phyloP scores from a whole-genome alignment of 2,329 filamentous ascomycete species.

The Paecilomyces sp. region DNA sequence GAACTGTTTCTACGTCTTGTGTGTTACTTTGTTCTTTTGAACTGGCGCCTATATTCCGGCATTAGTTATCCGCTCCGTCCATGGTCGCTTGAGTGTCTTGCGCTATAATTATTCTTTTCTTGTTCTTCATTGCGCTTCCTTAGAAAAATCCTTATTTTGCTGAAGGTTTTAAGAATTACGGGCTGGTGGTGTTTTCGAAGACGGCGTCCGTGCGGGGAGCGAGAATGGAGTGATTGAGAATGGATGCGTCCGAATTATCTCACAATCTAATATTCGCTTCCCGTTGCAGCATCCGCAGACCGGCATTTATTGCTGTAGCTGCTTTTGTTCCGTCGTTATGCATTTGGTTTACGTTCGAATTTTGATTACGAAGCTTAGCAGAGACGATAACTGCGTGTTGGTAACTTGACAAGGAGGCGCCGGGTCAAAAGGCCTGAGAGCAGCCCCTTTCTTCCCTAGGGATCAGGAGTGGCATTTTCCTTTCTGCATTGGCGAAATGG shows the following conservation, averaged over 20 bases:
- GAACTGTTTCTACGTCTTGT: background rate
- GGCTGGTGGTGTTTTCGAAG: background rate
- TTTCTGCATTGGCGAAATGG: too few relatives aligned
- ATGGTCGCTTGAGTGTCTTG: background rate
- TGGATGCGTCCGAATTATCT: background rate
- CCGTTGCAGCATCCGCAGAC: background rate
- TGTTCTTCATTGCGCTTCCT: background rate
- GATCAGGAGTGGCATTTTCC: too few relatives aligned
- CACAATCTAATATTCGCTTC: background rate
- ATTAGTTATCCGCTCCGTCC: background rate
- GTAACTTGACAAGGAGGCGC: background rate
- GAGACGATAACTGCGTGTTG: slow-evolving; percentile 1
- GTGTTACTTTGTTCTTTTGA: slow-evolving; percentile 7
- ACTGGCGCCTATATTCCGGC: background rate
- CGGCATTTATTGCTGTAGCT: background rate
- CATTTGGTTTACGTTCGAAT: background rate
- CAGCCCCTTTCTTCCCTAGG: too few relatives aligned
- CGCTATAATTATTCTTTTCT: background rate
- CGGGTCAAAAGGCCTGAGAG: background rate
- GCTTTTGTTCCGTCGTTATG: background rate
- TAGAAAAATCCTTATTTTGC: background rate
- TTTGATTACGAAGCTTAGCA: background rate
- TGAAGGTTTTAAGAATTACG: background rate
- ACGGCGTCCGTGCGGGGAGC: background rate
- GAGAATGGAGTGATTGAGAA: background rate